Base-by-base conservation (phyloP, 2,329 filamentous ascomycete species). In the Xylaria arbuscula region DNA sequence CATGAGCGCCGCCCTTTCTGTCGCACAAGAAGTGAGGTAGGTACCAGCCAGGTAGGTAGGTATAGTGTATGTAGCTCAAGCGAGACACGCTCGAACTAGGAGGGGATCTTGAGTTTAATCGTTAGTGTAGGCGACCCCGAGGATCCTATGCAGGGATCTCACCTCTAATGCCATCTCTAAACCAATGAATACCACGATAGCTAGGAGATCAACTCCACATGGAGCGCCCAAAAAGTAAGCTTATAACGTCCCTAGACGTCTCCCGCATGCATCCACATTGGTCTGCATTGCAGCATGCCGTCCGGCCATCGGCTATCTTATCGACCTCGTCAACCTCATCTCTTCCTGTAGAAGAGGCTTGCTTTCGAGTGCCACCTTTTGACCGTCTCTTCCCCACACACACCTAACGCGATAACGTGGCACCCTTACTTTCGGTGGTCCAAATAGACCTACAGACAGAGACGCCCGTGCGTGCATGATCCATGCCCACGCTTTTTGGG, bases 301-400 rank as follows among this genome's bases (percentile, higher is more conserved):
- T 70, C 62, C 56, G 62, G 59, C 65, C 68, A 63, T 68, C 68
- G 68, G 68, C 65, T 70, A 70, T 70, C 68, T 70, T 68, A 70
- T 70, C 68, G 40, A 68, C 38, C 48, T 66, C 65, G 24, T 64
- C 56, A 57, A 68, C 24, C 55, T 60, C 60, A 67, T 60, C 64
- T 40, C 28, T 59, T 53, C 28, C 50, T 63, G 38, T 22, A 55
- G 45, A 48, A 32, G 58, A 58, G 17, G 61, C 60, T 28, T 58
- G 54, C 64, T 57, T 57, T 64, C 34, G 36, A 63, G 42, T 60
- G 59, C 19, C 63, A 57, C 64, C 56, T 51, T 42, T 48, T 24
- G 9, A 55, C 22, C 22, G 24, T 48, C 59, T 38, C 53, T 62
- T 55, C 68, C 61, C 65, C 65, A 68, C 68, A 47, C 62, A 64